Percentiles rank a stretch among this genome's conserved stretches.
These are phyloP conservation scores for Chloris gayana DNA, from an alignment of 176 grass and related monocot species.

Conservation along the genomic window DNA sequence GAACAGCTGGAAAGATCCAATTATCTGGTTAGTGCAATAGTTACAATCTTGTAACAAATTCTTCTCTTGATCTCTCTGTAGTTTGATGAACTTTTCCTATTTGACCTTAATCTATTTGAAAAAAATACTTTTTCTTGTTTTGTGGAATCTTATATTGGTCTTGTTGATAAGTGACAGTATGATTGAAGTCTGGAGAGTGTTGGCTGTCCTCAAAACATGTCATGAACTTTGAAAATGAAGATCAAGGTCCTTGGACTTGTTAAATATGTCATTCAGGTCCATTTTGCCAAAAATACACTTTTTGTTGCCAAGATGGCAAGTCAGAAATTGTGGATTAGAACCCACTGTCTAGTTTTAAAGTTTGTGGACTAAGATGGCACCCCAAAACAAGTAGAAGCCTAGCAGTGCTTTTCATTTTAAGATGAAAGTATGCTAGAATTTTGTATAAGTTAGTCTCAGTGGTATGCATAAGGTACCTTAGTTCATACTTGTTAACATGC, in stretches of 20 bases:
- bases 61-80: neutral
- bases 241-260: neutral
- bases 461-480: neutral
- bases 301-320: neutral
- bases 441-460: neutral
- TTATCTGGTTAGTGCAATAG: slow-evolving; percentile 71
- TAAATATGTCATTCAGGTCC: neutral
- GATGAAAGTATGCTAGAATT: neutral
- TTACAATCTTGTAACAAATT: neutral
- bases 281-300: neutral
- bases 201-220: neutral
- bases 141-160: neutral
- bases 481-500: neutral
- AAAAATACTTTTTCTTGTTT: neutral
- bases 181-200: neutral
- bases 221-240: neutral
- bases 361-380: neutral
- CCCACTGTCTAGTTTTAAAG: neutral
- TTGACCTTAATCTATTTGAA: neutral
- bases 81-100: neutral
- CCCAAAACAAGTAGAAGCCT: neutral
- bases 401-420: neutral
- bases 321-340: neutral
- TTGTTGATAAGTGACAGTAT: neutral
- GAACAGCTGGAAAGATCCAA: slow-evolving; percentile 79